These are phyloP conservation scores for Globisporangium rhizosaccharum DNA, from an alignment of 352 stramenopile genomes.

Conservation along the genomic window DNA sequence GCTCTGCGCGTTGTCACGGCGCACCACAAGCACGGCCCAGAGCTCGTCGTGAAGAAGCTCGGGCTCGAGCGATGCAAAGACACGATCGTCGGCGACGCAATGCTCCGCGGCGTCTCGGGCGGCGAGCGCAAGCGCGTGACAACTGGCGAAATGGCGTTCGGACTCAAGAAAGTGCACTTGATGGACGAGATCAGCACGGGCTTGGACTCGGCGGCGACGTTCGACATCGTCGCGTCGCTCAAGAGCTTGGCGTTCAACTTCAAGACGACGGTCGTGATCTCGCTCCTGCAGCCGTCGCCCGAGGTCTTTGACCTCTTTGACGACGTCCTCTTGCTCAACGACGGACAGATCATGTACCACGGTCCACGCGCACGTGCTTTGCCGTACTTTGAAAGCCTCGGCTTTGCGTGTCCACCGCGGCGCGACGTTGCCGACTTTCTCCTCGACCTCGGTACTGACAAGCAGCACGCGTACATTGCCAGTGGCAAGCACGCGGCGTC, in stretches of 20 bases:
- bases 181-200: constrained; percentile 80
- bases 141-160: constrained; percentile 78
- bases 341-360: constrained; percentile 87
- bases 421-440: constrained; percentile 54
- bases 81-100: constrained; percentile 48
- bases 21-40: constrained; percentile 30
- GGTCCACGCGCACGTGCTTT: constrained; percentile 27
- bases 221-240: constrained; percentile 50
- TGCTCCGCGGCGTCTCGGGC: constrained; percentile 53
- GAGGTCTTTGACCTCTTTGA: constrained; percentile 94
- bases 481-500: background rate
- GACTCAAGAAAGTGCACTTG: constrained; percentile 57
- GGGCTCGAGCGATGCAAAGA: constrained; percentile 45
- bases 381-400: constrained; percentile 42
- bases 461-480: constrained; percentile 40
- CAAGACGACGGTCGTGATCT: constrained; percentile 57
- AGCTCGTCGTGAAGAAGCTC: constrained; percentile 29
- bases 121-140: constrained; percentile 69
- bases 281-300: constrained; percentile 88
- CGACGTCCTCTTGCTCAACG: constrained; percentile 88
- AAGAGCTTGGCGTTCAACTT: constrained; percentile 43
- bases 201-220: constrained; percentile 48
- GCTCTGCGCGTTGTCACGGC: constrained; percentile 27
- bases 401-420: constrained; percentile 36
- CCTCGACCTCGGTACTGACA: constrained; percentile 44